Evolutionary conservation across 371 early-diverging fungal genomes (phyloP), one percentile per base, ranked within the genome.

Genomic region (Batkoa obscura): DNA sequence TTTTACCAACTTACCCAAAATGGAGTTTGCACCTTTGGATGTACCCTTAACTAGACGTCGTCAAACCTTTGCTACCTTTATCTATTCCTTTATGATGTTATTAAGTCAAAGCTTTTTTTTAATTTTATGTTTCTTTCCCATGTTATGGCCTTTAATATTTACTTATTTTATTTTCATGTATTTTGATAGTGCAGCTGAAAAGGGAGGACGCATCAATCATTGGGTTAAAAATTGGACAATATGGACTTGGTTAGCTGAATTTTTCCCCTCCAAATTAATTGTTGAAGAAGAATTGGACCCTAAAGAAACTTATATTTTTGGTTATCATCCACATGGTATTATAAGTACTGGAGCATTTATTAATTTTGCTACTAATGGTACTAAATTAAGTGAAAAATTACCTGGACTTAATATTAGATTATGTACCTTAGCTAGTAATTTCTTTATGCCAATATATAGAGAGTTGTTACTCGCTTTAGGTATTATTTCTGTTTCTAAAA

Each of bases 241-340:
- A 15, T 90, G 90, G 90, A 72, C 59, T 38, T 79, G 81, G 65
- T 75, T 86, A 64, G 76, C 77, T 1, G 79, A 78, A 31, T 93
- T 82, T 59, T 93, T 87, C 58, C 89, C 89, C 3, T 74, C 79
- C 45, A 68, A 65, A 4, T 23, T 50, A 2, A 6, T 41, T 6
- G 8, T 15, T 72, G 79, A 77, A 64, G 66, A 58, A 4, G 81
- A 83, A 9, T 62, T 88, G 55, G 84, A 86, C 60, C 83, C 86
- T 42, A 12, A 15, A 1, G 1, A 23, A 12, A n/a, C 15, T 38
- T 83, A 83, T 51, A 68, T 84, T 23, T 74, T 83, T 62, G 83
- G 83, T 6, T 82, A 83, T 54, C 83, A 83, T 50, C 87, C 87
- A 13, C 87, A 86, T 51, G 87, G 90, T 13, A 84, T 94, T 52